Conservation (phyloP, 257 asterid genomes). For the Nicotiana otophora region DNA sequence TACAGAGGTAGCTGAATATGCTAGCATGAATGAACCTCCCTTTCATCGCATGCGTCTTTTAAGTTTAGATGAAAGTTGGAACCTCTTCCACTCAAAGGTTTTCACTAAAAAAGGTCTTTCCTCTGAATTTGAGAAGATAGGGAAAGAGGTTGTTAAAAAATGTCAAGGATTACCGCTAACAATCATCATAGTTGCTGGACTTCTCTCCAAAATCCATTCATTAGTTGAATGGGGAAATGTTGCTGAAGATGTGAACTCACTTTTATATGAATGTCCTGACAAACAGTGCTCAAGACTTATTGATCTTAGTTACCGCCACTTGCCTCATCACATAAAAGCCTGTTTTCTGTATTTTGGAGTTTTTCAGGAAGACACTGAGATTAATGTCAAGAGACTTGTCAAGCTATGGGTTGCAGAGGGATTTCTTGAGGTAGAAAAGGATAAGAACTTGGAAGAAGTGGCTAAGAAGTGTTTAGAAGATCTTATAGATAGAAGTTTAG, state of each 20-base stretch:
- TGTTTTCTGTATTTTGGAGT: slow-evolving; percentile 6
- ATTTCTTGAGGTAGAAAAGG: not conserved
- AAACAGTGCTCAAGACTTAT: not conserved
- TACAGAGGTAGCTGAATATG: not conserved
- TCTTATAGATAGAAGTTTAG: not conserved
- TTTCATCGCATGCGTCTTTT: not conserved
- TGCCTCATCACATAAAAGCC: slow-evolving; percentile 13
- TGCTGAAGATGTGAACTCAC: not conserved
- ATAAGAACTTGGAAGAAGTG: not conserved
- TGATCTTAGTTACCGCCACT: slow-evolving; percentile 10
- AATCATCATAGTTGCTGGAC: not conserved
- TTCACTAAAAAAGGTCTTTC: not conserved
- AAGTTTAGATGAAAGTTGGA: slow-evolving; percentile 11
- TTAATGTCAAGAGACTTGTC: slow-evolving; percentile 13
- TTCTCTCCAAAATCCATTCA: not conserved
- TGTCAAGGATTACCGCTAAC: slow-evolving; percentile 10
- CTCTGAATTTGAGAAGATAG: not conserved
- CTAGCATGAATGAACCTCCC: not conserved
- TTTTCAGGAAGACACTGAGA: not conserved
- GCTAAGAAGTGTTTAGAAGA: slow-evolving; percentile 8
- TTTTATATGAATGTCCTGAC: not conserved
- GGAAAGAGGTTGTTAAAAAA: slow-evolving; percentile 2
- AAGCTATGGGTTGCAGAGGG: slow-evolving; percentile 17
- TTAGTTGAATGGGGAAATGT: not conserved
- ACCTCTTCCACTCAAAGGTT: slow-evolving; percentile 2